These are phyloP conservation scores for Phialophora verrucosa DNA, from an alignment of 2,329 filamentous ascomycete genomes.

Conservation along the genomic window DNA sequence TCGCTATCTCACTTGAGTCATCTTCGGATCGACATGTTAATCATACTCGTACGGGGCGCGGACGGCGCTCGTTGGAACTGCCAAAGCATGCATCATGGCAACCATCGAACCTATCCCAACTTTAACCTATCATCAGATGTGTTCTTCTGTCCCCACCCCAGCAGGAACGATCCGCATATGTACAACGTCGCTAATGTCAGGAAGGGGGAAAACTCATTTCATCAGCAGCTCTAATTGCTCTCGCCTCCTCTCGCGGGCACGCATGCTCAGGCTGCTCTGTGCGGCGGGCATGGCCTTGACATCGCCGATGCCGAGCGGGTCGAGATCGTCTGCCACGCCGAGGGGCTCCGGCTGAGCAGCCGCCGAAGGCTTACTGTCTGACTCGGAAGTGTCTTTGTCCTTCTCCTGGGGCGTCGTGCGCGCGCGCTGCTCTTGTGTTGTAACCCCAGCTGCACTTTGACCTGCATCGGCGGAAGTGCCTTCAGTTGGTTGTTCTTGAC, in stretches of 20 bases:
- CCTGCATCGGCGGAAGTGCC: neutral
- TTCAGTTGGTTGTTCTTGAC: neutral
- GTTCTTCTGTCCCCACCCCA: neutral
- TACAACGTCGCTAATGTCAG: neutral
- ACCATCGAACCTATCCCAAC: no score
- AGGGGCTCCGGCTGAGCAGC: neutral
- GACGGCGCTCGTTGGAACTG: no score
- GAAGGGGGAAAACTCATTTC: slow-evolving; percentile 22
- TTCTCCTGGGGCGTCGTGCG: neutral
- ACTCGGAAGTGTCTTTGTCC: neutral
- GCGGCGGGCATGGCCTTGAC: slow-evolving; percentile 35
- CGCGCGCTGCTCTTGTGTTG: neutral
- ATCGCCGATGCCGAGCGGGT: slow-evolving; percentile 39
- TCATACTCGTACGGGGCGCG: no score
- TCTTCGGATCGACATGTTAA: no score
- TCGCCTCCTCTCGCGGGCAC: slow-evolving; percentile 32
- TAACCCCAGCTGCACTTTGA: neutral
- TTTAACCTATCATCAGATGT: neutral
- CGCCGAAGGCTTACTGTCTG: neutral
- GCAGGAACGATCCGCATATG: neutral
- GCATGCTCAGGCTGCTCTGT: slow-evolving; percentile 27
- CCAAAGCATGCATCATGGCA: no score
- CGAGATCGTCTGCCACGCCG: slow-evolving; percentile 35
- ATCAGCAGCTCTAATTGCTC: slow-evolving; percentile 39
- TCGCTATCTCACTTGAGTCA: no score